Conservation (phyloP, 306 rosid genomes). For the Astragalus membranaceus region DNA sequence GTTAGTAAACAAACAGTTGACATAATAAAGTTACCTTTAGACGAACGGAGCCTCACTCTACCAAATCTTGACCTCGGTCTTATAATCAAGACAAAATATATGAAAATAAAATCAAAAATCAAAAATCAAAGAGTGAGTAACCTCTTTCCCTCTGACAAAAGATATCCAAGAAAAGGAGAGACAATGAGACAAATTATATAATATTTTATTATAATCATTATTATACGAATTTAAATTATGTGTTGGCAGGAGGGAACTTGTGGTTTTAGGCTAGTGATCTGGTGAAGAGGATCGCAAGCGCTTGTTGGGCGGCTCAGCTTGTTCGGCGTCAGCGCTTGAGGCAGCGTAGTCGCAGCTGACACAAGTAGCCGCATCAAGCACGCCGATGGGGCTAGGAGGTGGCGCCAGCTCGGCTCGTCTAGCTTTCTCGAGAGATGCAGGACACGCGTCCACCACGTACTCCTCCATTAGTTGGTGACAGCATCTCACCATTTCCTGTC, state of each 20-base stretch:
- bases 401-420: constrained; percentile 22
- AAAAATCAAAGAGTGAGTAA: neutral
- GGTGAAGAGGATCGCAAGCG: constrained; percentile 35
- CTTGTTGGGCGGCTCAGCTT: constrained; percentile 37
- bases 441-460: constrained; percentile 62
- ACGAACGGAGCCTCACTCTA: neutral
- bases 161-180: neutral
- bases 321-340: neutral
- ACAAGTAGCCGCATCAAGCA: constrained; percentile 58
- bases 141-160: constrained; percentile 23
- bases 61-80: constrained; percentile 32
- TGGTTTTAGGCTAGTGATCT: constrained; percentile 24
- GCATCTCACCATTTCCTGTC: constrained; percentile 72
- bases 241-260: neutral
- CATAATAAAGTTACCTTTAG: neutral
- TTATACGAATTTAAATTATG: neutral
- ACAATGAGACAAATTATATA: too few species aligned
- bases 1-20: neutral
- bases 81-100: constrained; percentile 11
- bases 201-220: neutral
- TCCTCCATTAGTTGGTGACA: constrained; percentile 82
- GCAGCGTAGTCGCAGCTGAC: constrained; percentile 39
- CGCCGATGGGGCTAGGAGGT: constrained; percentile 65
- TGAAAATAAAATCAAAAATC: neutral
- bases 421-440: constrained; percentile 12